Conservation (phyloP, 2,329 filamentous ascomycete species). For the Fonsecaea erecta region DNA sequence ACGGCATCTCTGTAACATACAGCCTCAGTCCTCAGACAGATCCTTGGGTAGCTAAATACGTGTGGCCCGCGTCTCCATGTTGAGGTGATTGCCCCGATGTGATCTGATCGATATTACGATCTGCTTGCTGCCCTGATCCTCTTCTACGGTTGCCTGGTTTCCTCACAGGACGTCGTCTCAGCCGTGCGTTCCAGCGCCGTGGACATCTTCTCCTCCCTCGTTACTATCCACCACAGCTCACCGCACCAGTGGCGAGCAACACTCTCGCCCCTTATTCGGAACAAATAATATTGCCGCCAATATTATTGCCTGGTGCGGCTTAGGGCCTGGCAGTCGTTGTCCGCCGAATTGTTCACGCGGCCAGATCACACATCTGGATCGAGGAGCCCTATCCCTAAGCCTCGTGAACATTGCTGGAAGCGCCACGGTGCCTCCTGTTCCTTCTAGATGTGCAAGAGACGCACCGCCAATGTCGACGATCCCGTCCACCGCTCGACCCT, state of each 20-base stretch:
- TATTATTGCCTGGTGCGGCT: slow-evolving; percentile 8
- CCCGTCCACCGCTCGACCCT: neutral
- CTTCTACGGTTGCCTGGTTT: neutral
- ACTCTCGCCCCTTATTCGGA: slow-evolving; percentile 6
- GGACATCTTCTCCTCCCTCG: neutral
- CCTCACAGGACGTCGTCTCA: neutral
- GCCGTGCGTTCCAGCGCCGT: neutral
- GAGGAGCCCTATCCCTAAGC: neutral
- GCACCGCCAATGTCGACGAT: neutral
- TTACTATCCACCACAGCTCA: neutral
- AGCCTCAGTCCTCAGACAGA: neutral
- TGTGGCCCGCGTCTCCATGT: neutral
- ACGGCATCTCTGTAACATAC: neutral
- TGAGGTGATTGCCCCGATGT: neutral
- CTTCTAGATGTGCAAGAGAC: neutral
- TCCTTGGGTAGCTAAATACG: neutral
- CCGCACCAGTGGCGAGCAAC: slow-evolving; percentile 9
- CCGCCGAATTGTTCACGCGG: neutral
- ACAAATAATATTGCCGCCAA: slow-evolving; percentile 15
- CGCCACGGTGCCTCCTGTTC: neutral
- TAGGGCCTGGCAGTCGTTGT: neutral
- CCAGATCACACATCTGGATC: neutral
- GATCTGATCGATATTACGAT: neutral
- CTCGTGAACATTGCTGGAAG: neutral
- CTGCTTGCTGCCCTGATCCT: neutral